Evolutionary conservation across 2,329 filamentous ascomycete species (phyloP), one percentile per base, ranked within the genome.

Genomic region (Myriosclerotinia scirpicola): DNA sequence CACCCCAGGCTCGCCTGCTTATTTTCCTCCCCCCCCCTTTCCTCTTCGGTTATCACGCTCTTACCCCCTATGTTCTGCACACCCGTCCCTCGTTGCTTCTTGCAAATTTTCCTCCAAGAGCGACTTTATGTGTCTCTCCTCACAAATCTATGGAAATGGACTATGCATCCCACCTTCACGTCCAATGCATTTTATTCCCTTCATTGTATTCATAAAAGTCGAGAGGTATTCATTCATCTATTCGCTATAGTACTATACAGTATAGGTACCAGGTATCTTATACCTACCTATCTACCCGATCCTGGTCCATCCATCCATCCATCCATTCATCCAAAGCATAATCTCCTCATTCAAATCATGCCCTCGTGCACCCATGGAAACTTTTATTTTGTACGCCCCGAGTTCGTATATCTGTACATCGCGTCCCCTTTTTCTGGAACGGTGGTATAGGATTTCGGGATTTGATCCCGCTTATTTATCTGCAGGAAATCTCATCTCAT

Each of bases 221-320:
- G 65, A 66, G 65, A 66, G 59, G 26, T 66, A n/a, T 66, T 62
- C 38, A 26, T 61, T 61, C 44, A 14, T 61, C 58, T 61, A 50
- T 67, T 65, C 30, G 55, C 67, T 64, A 52, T 64, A 36, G 65
- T 70, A 70, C 65, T 59, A 68, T 70, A 70, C 67, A 70, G 52
- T 70, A 65, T 61, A 26, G 11, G 38, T 64, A 67, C 48, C 30
- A 38, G n/a, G 11, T 50, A 65, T 50, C 30, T n/a, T 66, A 65
- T 62, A 64, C 56, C 40, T 34, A 26, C 36, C n/a, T 12, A 17
- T 34, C 22, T 50, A 55, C 11, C 5, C 12, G 2, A 50, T 22
- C 30, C 30, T 34, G 30, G 30, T 34, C 48, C 34, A 20, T 26
- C 34, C 22, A 22, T 17, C 30, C 30, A 26, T 26, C 26, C 26